A percentile compares a stretch with the other conserved stretches of the same genome.
These are phyloP conservation scores for Punctularia strigosozonata DNA, from an alignment of 768 basidiomycete genomes.

Conservation along the genomic window DNA sequence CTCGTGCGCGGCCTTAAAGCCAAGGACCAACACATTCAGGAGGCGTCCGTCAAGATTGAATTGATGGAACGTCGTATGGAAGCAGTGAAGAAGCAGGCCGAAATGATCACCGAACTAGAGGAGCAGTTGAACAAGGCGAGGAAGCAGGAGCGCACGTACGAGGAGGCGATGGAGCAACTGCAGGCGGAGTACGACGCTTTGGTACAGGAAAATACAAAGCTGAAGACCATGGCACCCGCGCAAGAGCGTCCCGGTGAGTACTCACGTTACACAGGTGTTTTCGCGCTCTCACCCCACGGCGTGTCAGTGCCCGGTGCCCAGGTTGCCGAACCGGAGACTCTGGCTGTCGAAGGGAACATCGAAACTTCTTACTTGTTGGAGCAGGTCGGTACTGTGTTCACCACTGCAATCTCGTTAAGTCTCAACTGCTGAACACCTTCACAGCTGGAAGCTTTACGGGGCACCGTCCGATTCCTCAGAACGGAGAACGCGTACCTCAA, in stretches of 20 bases:
- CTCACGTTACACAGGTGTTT: neutral
- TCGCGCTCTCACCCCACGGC: constrained; percentile 6
- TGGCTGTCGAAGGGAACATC: constrained; percentile 64
- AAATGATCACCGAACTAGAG: constrained; percentile 74
- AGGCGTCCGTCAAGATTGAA: constrained; percentile 85
- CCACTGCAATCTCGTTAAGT: constrained; percentile 1
- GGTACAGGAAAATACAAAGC: constrained; percentile 79
- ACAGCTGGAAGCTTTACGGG: constrained; percentile 83
- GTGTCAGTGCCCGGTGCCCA: constrained; percentile 37
- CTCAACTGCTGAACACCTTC: constrained; percentile 6
- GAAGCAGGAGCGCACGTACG: constrained; percentile 83
- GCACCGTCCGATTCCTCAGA: constrained; percentile 86
- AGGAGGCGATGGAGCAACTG: constrained; percentile 88
- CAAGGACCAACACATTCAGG: constrained; percentile 88
- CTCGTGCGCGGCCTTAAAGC: constrained; percentile 73
- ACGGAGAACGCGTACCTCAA: constrained; percentile 90
- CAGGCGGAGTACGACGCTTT: constrained; percentile 79
- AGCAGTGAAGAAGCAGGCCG: constrained; percentile 81
- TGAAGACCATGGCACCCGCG: constrained; percentile 57
- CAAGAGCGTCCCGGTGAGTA: constrained; percentile 61
- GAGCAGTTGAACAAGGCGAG: constrained; percentile 64
- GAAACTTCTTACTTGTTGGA: constrained; percentile 85
- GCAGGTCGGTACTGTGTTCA: constrained; percentile 40
- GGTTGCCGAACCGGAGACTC: constrained; percentile 43
- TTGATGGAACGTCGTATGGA: constrained; percentile 92